Percentiles rank a stretch among this genome's conserved stretches.
Evolutionary conservation across 2,329 filamentous ascomycete species (phyloP).

Genomic region (Ophiostoma piceae): DNA sequence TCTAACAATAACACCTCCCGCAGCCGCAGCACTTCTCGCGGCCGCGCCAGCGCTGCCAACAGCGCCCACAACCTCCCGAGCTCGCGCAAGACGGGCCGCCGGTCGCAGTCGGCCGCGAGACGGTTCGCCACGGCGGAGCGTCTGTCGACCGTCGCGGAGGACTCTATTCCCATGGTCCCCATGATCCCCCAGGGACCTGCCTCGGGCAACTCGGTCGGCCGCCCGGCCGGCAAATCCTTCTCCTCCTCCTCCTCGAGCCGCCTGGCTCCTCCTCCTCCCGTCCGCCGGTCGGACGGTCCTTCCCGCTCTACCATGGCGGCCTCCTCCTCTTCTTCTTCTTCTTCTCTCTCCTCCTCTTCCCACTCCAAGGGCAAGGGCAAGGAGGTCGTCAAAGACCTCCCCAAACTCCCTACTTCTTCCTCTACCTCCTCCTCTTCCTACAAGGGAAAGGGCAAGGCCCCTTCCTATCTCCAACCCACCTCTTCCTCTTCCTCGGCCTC

Average conservation of each 20-base stretch:
- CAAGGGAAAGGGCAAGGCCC: not conserved
- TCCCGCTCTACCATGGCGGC: not conserved
- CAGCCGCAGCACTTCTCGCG: not conserved
- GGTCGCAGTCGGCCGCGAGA: not conserved
- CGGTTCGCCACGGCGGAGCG: not conserved
- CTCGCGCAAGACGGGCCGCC: not conserved
- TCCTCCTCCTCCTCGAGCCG: not conserved
- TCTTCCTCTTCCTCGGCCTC: not conserved
- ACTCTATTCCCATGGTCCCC: not conserved
- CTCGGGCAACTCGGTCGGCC: not conserved
- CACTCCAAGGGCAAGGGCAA: not conserved
- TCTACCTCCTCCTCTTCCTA: not conserved
- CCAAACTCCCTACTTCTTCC: not conserved
- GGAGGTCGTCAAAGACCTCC: not conserved
- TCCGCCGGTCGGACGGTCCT: not conserved
- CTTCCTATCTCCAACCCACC: not conserved
- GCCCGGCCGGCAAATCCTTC: not conserved
- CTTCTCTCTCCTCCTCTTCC: not conserved
- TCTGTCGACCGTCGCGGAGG: not conserved
- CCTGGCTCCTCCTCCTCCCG: not conserved
- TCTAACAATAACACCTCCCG: not conserved
- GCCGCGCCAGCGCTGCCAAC: not conserved
- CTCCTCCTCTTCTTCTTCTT: not conserved
- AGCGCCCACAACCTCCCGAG: not conserved
- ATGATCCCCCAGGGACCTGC: not conserved